A percentile compares a stretch with the other conserved stretches of the same genome.
phyloP scores from a whole-genome alignment of 1,284 basidiomycete genomes.

The Ustilago cynodontis region DNA sequence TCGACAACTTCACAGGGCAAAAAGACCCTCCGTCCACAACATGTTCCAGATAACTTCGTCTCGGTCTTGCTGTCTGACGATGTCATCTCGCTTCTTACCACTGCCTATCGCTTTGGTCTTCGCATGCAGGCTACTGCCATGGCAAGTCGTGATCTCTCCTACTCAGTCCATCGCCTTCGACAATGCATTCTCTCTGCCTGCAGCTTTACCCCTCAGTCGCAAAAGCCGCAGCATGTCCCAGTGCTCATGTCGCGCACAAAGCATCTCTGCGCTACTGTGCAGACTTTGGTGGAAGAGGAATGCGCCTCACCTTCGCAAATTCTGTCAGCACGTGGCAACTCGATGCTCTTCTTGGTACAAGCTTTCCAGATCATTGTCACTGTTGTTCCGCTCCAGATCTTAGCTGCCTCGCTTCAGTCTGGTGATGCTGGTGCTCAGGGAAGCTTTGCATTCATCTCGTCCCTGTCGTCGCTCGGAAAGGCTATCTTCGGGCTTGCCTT shows the following conservation, averaged over 20 bases:
- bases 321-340: constrained; percentile 43
- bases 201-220: constrained; percentile 43
- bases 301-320: constrained; percentile 18
- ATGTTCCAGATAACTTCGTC: constrained; percentile 37
- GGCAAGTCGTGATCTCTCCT: constrained; percentile 42
- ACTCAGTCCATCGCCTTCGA: constrained; percentile 48
- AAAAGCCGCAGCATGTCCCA: constrained; percentile 46
- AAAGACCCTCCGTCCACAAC: constrained; percentile 24
- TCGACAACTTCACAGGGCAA: constrained; percentile 12
- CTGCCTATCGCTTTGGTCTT: constrained; percentile 44
- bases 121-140: constrained; percentile 20
- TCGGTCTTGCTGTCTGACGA: constrained; percentile 49
- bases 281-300: constrained; percentile 46
- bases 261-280: constrained; percentile 41
- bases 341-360: constrained; percentile 52
- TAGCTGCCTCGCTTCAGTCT: constrained; percentile 28
- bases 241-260: constrained; percentile 34
- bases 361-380: constrained; percentile 43
- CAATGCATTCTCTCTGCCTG: constrained; percentile 43
- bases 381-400: constrained; percentile 37
- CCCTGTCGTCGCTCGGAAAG: constrained; percentile 40
- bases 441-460: constrained; percentile 36
- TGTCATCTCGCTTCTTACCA: constrained; percentile 48
- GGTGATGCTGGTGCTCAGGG: constrained; percentile 22
- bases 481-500: constrained; percentile 53